Percentiles rank a stretch among this genome's conserved stretches.
These are phyloP conservation scores for Solanum chilense DNA, from an alignment of 257 asterid genomes.

Conservation along the genomic window DNA sequence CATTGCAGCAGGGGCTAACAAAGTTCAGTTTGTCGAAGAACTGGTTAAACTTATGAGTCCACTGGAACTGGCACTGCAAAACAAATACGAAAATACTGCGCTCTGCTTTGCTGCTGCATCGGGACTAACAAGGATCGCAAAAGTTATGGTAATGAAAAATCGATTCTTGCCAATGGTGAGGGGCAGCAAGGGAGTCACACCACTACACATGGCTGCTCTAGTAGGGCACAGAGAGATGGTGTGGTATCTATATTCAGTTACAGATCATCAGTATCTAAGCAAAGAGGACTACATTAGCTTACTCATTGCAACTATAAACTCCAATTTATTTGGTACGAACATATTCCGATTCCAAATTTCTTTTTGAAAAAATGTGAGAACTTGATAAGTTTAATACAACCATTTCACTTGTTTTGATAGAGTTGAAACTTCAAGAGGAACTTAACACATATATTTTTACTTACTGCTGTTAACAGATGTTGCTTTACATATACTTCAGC, in stretches of 20 bases:
- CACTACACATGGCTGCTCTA: constrained; percentile 32
- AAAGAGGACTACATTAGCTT: constrained; percentile 17
- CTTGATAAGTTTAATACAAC: neutral
- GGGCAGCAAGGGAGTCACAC: constrained; percentile 27
- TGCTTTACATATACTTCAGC: constrained; percentile 12
- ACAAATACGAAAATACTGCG: constrained; percentile 23
- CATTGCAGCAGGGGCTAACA: constrained; percentile 28
- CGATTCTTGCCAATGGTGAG: constrained; percentile 11
- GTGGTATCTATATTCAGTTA: constrained; percentile 24
- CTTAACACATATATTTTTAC: neutral
- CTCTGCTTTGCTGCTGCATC: constrained; percentile 34
- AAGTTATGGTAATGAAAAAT: constrained; percentile 18
- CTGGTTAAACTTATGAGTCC: constrained; percentile 19
- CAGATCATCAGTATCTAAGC: constrained; percentile 6
- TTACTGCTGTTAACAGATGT: constrained; percentile 11
- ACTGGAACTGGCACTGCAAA: constrained; percentile 12
- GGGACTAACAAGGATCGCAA: constrained; percentile 14
- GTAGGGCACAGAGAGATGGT: constrained; percentile 20
- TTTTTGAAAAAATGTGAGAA: neutral
- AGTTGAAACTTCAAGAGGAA: neutral
- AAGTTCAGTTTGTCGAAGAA: constrained; percentile 18
- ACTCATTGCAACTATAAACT: constrained; percentile 18
- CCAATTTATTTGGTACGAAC: constrained; percentile 18
- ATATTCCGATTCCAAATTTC: neutral
- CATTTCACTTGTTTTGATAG: neutral